These are phyloP conservation scores for Cunninghamia lanceolata DNA, from an alignment of 75 land plant species.

Conservation along the genomic window DNA sequence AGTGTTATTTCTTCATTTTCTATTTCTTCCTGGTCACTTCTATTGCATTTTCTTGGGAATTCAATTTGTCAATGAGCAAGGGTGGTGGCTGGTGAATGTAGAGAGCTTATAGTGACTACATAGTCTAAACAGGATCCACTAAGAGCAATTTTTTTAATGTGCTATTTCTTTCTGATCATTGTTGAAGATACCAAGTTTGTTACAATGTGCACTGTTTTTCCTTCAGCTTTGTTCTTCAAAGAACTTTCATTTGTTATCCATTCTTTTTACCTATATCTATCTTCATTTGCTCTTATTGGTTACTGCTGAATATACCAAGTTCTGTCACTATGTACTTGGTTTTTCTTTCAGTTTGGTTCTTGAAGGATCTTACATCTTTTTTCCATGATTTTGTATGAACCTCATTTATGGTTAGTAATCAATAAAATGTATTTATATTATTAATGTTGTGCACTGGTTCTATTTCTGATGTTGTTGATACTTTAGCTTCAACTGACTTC, in stretches of 20 bases:
- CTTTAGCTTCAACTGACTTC: neutral
- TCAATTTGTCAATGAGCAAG: neutral
- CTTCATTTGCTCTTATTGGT: neutral
- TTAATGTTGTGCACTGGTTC: neutral
- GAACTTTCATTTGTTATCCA: neutral
- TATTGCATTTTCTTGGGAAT: neutral
- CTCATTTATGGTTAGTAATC: neutral
- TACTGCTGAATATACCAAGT: neutral
- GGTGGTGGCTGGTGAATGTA: neutral
- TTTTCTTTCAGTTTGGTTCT: neutral
- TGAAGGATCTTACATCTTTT: neutral
- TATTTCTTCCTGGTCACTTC: neutral
- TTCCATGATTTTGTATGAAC: neutral
- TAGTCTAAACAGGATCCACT: neutral
- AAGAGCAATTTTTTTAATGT: neutral
- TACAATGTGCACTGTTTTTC: neutral
- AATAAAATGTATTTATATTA: neutral
- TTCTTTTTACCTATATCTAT: neutral
- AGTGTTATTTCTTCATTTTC: neutral
- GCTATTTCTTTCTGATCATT: neutral
- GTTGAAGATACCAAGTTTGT: neutral
- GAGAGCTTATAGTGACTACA: neutral
- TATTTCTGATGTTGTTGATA: neutral
- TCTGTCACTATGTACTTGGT: neutral
- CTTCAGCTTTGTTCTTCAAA: neutral